Evolutionary conservation across 108 stramenopile genomes (phyloP).

Genomic region (Cyclotella choctawhatcheeana): DNA sequence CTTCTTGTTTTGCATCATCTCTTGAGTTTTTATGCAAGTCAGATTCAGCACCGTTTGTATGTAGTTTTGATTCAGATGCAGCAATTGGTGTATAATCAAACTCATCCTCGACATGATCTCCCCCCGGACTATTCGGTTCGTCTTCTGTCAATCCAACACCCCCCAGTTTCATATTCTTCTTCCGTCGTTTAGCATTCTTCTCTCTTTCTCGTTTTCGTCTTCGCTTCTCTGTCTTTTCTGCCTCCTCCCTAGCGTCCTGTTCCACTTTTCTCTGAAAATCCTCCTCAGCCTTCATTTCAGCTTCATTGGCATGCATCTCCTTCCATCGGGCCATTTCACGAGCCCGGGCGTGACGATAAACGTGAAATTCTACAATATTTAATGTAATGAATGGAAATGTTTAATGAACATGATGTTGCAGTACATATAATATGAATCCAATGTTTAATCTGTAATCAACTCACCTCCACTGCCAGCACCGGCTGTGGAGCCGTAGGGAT

Average conservation of each 20-base stretch:
- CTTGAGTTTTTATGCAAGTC: not conserved
- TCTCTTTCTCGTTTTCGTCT: conserved; percentile 80
- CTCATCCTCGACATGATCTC: conserved; percentile 36
- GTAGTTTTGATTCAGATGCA: conserved; percentile 15
- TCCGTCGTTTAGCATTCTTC: conserved; percentile 85
- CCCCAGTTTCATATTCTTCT: conserved; percentile 73
- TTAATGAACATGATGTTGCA: no score
- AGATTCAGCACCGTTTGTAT: not conserved
- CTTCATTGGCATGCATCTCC: conserved; percentile 58
- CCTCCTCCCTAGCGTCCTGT: conserved; percentile 45
- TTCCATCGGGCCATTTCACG: conserved; percentile 83
- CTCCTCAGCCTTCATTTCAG: conserved; percentile 47
- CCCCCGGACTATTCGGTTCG: conserved; percentile 8
- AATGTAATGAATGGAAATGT: no score
- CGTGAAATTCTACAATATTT: conserved; percentile 95
- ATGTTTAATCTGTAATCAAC: no score
- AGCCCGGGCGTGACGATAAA: conserved; percentile 89
- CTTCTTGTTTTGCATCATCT: not conserved
- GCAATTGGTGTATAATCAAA: conserved; percentile 50
- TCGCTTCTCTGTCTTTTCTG: conserved; percentile 61
- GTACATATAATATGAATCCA: no score
- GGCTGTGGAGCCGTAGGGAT: conserved; percentile 89
- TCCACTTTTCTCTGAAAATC: conserved; percentile 55
- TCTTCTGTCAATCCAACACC: conserved; percentile 49
- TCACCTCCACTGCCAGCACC: conserved; percentile 88